These are phyloP conservation scores for Prunus fruticosa DNA, from an alignment of 306 rosid genomes.

Conservation along the genomic window DNA sequence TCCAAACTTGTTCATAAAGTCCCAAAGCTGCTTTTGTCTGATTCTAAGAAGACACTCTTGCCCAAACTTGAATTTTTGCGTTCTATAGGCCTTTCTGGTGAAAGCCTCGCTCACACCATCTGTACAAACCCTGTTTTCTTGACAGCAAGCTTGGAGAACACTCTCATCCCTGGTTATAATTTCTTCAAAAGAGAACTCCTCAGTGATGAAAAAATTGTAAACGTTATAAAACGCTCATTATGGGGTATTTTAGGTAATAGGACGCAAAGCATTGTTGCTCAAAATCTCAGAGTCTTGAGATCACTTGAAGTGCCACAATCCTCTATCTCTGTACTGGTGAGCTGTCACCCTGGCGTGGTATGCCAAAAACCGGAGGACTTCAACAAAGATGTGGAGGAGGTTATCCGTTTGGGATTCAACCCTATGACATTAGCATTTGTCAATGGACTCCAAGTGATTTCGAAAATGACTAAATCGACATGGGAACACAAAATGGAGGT, in stretches of 20 bases:
- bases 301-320: background rate
- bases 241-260: background rate
- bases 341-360: background rate
- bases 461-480: background rate
- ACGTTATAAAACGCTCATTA: background rate
- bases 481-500: constrained; percentile 24
- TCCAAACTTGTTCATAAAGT: background rate
- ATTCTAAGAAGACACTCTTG: constrained; percentile 1
- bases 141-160: constrained; percentile 10
- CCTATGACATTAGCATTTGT: constrained; percentile 23
- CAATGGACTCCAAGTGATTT: constrained; percentile 14
- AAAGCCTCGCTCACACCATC: background rate
- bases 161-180: constrained; percentile 6
- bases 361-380: background rate
- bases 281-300: background rate
- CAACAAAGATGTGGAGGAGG: constrained; percentile 11
- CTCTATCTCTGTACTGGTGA: background rate
- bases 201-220: background rate
- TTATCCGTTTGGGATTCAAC: constrained; percentile 24
- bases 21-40: constrained; percentile 2
- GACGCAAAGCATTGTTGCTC: background rate
- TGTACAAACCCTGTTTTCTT: background rate
- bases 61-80: constrained; percentile 18
- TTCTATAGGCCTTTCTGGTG: constrained; percentile 13
- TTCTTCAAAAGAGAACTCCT: constrained; percentile 8